These are phyloP conservation scores for Vitis labrusca DNA, from an alignment of 164 flowering plant species.

Conservation along the genomic window DNA sequence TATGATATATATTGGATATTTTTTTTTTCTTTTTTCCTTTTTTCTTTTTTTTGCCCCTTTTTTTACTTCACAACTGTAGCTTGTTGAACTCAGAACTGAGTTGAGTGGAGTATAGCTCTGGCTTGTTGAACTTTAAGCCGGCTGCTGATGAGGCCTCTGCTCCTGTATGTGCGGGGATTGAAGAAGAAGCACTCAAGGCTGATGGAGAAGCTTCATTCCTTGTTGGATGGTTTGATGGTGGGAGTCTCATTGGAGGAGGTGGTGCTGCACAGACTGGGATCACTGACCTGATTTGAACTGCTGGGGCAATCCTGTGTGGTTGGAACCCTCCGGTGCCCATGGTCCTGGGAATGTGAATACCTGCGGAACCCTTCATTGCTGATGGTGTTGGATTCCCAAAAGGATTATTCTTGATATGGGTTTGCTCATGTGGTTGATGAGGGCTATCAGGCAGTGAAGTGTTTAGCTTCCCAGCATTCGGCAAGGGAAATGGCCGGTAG, in stretches of 20 bases:
- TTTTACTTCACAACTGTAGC: slow-evolving; percentile 16
- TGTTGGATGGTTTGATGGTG: slow-evolving; percentile 11
- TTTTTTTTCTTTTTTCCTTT: neutral
- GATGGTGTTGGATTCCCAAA: slow-evolving; percentile 10
- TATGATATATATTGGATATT: too few relatives aligned
- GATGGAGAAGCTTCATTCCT: slow-evolving; percentile 17
- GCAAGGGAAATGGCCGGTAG: slow-evolving; percentile 14
- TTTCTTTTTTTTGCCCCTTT: neutral
- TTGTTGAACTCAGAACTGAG: slow-evolving; percentile 14
- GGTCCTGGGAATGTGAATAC: slow-evolving; percentile 10
- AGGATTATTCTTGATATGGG: slow-evolving; percentile 13
- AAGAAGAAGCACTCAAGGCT: slow-evolving; percentile 1
- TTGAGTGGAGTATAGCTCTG: slow-evolving; percentile 2
- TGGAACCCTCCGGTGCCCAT: slow-evolving; percentile 21
- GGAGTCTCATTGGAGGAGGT: slow-evolving; percentile 27
- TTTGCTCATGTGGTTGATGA: slow-evolving; percentile 1
- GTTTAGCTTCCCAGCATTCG: slow-evolving; percentile 3
- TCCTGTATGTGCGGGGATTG: slow-evolving; percentile 13
- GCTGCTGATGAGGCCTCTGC: slow-evolving; percentile 9
- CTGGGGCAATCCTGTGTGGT: slow-evolving; percentile 37
- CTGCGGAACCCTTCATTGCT: neutral
- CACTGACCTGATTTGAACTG: slow-evolving; percentile 53
- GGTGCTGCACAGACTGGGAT: slow-evolving; percentile 56
- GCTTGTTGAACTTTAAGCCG: slow-evolving; percentile 9
- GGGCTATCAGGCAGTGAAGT: slow-evolving; percentile 6